Conservation (phyloP, 129 eudicot genomes). For the Artemisia argyi region DNA sequence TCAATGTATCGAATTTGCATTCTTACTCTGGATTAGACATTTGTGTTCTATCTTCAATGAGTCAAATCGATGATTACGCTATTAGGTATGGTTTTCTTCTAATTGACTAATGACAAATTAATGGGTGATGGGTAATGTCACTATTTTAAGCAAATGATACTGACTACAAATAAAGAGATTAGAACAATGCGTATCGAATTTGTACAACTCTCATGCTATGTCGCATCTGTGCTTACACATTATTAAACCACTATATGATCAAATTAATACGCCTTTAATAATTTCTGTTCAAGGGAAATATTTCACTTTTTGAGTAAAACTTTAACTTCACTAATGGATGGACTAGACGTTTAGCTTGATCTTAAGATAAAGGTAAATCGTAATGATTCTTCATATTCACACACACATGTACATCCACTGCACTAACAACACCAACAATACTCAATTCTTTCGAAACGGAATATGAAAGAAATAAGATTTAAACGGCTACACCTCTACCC, state of each 20-base stretch:
- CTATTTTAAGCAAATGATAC: constrained; percentile 26
- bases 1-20: constrained; percentile 19
- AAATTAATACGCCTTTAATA: constrained; percentile 18
- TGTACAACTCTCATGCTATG: constrained; percentile 37
- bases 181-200: constrained; percentile 22
- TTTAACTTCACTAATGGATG: constrained; percentile 12
- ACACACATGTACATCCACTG: not conserved
- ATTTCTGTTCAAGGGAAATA: constrained; percentile 12
- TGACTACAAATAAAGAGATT: constrained; percentile 33
- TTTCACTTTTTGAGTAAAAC: not conserved
- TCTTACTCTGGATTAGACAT: constrained; percentile 21
- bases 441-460: not conserved
- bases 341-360: not conserved
- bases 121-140: constrained; percentile 27
- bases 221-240: constrained; percentile 28
- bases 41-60: constrained; percentile 24
- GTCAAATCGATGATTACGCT: constrained; percentile 18
- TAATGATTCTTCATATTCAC: not conserved
- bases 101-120: constrained; percentile 23
- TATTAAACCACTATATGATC: constrained; percentile 10
- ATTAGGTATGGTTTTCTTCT: constrained; percentile 23
- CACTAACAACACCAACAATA: not conserved
- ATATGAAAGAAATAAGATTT: no score
- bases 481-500: no score
- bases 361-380: not conserved